Evolutionary conservation across 2,329 filamentous ascomycete genomes (phyloP).

Genomic region (Hawksworthiomyces lignivorus): DNA sequence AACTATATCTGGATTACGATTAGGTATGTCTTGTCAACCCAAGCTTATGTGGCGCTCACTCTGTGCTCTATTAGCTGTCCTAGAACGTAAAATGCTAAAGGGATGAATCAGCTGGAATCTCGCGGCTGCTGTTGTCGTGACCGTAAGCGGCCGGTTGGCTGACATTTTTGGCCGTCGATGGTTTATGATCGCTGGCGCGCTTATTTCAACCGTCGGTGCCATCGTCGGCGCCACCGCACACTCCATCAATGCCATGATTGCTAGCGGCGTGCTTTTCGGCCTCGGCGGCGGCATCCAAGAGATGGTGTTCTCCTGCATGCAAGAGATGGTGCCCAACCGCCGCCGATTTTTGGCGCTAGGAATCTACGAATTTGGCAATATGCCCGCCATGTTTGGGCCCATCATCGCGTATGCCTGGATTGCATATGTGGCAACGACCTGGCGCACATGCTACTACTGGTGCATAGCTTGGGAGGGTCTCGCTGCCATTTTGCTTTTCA

Average conservation of each 20-base stretch:
- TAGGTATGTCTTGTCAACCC: not conserved
- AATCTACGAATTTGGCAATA: constrained; percentile 24
- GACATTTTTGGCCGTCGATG: constrained; percentile 31
- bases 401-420: constrained; percentile 27
- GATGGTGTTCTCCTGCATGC: constrained; percentile 27
- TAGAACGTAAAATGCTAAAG: no score
- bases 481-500: constrained; percentile 22
- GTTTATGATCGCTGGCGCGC: constrained; percentile 27
- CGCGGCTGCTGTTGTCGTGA: constrained; percentile 6
- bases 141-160: constrained; percentile 23
- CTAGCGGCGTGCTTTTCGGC: constrained; percentile 29
- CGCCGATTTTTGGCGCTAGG: constrained; percentile 24
- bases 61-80: no score
- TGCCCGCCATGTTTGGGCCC: constrained; percentile 22
- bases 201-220: constrained; percentile 26
- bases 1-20: constrained; percentile 11
- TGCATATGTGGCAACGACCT: constrained; percentile 20
- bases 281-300: constrained; percentile 30
- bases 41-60: no score
- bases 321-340: constrained; percentile 29
- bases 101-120: constrained; percentile 7
- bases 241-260: constrained; percentile 31
- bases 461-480: constrained; percentile 23
- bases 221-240: constrained; percentile 30
- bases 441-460: constrained; percentile 27